Percentiles rank a stretch among this genome's conserved stretches.
These are phyloP conservation scores for Aspergillus hiratsukae DNA, from an alignment of 2,329 filamentous ascomycete species.

Conservation along the genomic window DNA sequence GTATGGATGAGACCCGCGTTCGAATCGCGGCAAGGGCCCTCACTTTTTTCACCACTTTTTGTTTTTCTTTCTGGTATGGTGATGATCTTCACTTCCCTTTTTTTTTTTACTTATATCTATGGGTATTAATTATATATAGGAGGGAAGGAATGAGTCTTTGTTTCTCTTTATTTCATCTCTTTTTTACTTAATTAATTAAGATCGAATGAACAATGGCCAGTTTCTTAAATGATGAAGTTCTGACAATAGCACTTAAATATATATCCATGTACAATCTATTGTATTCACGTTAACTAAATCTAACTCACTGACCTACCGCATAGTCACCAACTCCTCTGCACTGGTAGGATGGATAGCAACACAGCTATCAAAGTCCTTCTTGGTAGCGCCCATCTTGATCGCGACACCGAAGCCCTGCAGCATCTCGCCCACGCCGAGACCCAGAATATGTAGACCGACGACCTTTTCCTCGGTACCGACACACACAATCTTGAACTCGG, in stretches of 20 bases:
- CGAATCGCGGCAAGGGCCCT: not conserved
- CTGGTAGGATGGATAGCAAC: slow-evolving; percentile 75
- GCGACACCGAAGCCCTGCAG: slow-evolving; percentile 72
- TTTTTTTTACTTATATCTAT: too few species aligned
- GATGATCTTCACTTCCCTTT: too few species aligned
- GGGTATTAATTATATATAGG: too few species aligned
- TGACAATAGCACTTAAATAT: not conserved
- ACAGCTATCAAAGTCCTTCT: slow-evolving; percentile 70
- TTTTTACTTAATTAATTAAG: too few species aligned
- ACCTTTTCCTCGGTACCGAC: slow-evolving; percentile 47
- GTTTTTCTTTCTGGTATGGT: too few species aligned
- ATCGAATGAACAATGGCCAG: too few species aligned
- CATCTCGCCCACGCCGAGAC: slow-evolving; percentile 57
- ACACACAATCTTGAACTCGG: slow-evolving; percentile 49
- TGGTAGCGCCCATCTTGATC: slow-evolving; percentile 74
- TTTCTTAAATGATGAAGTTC: not conserved
- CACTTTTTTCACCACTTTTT: not conserved
- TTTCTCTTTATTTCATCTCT: slow-evolving; percentile 15
- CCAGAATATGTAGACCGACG: slow-evolving; percentile 48
- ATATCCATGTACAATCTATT: not conserved
- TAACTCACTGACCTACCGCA: slow-evolving; percentile 42
- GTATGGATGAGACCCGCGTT: not conserved
- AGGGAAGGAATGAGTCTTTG: too few species aligned
- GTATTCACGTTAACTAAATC: not conserved
- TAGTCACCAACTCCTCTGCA: slow-evolving; percentile 65